Evolutionary conservation across 2,329 filamentous ascomycete genomes (phyloP).

Genomic region (Penicillium sp.): DNA sequence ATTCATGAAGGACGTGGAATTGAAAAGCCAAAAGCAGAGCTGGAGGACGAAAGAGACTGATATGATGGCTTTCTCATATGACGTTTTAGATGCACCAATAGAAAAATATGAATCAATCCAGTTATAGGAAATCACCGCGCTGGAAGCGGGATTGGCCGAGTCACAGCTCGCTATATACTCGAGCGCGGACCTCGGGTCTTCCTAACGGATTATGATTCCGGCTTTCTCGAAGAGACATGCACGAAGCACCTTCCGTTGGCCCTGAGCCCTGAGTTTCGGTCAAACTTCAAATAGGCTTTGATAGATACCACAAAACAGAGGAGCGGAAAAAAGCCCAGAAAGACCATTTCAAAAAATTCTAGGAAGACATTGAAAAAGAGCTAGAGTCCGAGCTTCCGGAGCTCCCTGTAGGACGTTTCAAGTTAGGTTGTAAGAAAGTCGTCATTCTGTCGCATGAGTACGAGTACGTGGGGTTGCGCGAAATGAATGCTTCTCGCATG

Average conservation of each 20-base stretch:
- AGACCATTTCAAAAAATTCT: too few relatives aligned
- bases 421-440: too few relatives aligned
- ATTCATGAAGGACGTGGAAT: conserved; percentile 66
- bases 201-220: conserved; percentile 3
- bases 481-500: too few relatives aligned
- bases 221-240: conserved; percentile 3
- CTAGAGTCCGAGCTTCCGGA: too few relatives aligned
- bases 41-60: conserved; percentile 17
- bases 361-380: too few relatives aligned
- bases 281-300: neutral
- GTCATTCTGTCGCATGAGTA: too few relatives aligned
- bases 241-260: neutral
- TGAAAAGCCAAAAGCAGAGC: conserved; percentile 42
- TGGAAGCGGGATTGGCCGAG: conserved; percentile 6
- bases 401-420: too few relatives aligned
- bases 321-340: too few relatives aligned
- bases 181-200: conserved; percentile 3
- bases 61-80: neutral
- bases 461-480: too few relatives aligned
- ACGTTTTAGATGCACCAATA: neutral
- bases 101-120: neutral
- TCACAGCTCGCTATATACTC: conserved; percentile 4
- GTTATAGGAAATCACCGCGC: neutral
- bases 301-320: neutral
- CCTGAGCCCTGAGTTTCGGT: neutral